Evolutionary conservation across 805 yeast genomes (phyloP), one percentile per base, ranked within the genome.

Genomic region (Spathaspora passalidarum): DNA sequence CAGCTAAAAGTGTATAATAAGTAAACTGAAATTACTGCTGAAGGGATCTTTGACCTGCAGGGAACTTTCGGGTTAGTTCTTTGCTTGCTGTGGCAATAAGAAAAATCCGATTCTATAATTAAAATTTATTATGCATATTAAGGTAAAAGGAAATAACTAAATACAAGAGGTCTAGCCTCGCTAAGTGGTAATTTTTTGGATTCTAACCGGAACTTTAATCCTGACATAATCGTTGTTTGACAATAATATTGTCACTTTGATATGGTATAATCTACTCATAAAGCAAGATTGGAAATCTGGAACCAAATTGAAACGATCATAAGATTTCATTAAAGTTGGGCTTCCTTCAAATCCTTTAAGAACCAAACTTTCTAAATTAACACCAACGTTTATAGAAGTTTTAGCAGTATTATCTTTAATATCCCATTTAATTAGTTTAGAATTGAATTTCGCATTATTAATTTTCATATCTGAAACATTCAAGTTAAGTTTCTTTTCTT

Each of bases 211-310:
- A 21, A 66, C 51, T 45, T 66, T 65, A 32, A 68, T 44, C 40
- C 54, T 54, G 2, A 57, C 40, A 18, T 37, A 37, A 11, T 59
- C 59, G 25, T 56, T 56, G 45, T 60, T 59, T 13, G 59, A 49
- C 11, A 65, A 44, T 11, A 38, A 42, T 14, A 66, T 14, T 20
- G 45, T 32, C 2, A 63, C 42, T 40, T 56, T 57, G 11, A 69
- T 41, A 44, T 66, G 66, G 49, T 70, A 70, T 32, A 66, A 38
- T 34, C 75, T 51, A 1, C 61, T 57, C 48, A 65, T 38, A 40
- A 54, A 51, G 48, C 75, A 69, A 23, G 61, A 55, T 48, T 70
- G 75, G 54, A 70, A 70, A 44, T 61, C 59, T 13, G 75, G 75
- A 22, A 67, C 68, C 35, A 70, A 54, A 35, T 59, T 56, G 43